Base-by-base conservation (phyloP, 495 filamentous ascomycete species). In the Cryomyces antarcticus region DNA sequence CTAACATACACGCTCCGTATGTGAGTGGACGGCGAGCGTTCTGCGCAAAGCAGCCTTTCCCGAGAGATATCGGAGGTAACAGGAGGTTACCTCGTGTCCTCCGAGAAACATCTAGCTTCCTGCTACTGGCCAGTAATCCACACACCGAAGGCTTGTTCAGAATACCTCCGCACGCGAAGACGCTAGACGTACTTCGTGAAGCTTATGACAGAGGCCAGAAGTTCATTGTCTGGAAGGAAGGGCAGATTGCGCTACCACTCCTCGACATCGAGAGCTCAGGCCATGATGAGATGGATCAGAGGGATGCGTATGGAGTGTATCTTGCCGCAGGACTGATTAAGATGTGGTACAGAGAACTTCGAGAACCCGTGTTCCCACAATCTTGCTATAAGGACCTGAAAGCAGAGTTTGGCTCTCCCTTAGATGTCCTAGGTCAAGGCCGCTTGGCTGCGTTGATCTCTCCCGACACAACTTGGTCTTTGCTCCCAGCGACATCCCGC, bases 131-230 rank as follows among this genome's bases (percentile, higher is more conserved):
- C 12, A 29, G 50, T 4, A 66, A 65, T 33, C 51, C 71, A 28
- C 51, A 52, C 29, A 58, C 56, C 5, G 64, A 73, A 55, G 70
- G 70, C 0, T 48, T 73, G 10, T 73, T 73, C 52, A 56, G 70
- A 7, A 57, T 73, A 17, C 62, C 64, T 24, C 62, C 70, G 3
- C 62, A 66, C 36, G 48, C 58, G 6, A 59, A 60, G 28, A 53
- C 67, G 13, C 58, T 65, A 11, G 65, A 69, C 11, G 55, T 70
- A 3, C 54, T 69, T 30, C 58, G 57, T 37, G 70, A 73, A 44
- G 66, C 68, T 5, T 72, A 71, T 41, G 67, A 73, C 53, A 54
- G 69, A 29, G 61, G 61, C 3, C 71, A 73, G 46, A 56, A 63
- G 28, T 69, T 64, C 49, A 63, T 69, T 31, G 46, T 69, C 5